Conservation (phyloP, 352 stramenopile species). For the Phytophthora pini region DNA sequence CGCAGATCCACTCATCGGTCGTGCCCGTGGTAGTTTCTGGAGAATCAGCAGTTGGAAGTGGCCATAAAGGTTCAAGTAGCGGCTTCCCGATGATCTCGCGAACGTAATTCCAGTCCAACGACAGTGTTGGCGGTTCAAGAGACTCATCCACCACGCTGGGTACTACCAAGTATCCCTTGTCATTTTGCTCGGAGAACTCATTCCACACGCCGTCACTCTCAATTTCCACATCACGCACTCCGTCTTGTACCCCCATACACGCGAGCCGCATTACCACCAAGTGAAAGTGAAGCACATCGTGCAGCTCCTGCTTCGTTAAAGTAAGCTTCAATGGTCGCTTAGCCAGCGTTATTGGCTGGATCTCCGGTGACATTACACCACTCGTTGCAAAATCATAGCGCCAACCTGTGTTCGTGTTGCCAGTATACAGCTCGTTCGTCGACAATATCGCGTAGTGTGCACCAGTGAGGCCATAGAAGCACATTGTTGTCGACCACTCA, state of each 20-base stretch:
- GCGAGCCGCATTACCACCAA: slow-evolving; percentile 79
- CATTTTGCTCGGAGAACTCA: slow-evolving; percentile 88
- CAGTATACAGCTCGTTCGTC: slow-evolving; percentile 81
- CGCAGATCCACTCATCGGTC: slow-evolving; percentile 70
- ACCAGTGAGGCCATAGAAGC: slow-evolving; percentile 77
- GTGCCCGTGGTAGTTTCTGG: slow-evolving; percentile 23
- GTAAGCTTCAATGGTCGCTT: slow-evolving; percentile 49
- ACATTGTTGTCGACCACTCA: slow-evolving; percentile 67
- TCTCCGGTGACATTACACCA: slow-evolving; percentile 68
- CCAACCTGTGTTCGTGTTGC: slow-evolving; percentile 82
- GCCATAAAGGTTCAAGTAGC: slow-evolving; percentile 76
- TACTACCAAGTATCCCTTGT: slow-evolving; percentile 89
- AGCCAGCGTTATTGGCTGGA: slow-evolving; percentile 69
- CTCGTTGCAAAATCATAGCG: slow-evolving; percentile 85
- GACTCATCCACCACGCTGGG: slow-evolving; percentile 48
- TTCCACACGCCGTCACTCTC: slow-evolving; percentile 67
- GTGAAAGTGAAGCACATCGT: slow-evolving; percentile 77
- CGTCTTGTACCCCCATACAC: slow-evolving; percentile 80
- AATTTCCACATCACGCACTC: slow-evolving; percentile 73
- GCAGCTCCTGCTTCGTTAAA: slow-evolving; percentile 64
- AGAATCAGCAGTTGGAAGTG: slow-evolving; percentile 37
- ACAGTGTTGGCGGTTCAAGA: slow-evolving; percentile 22
- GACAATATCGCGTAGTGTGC: slow-evolving; percentile 77
- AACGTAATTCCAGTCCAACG: slow-evolving; percentile 75
- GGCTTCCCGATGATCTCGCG: slow-evolving; percentile 65